Percentiles rank a stretch among this genome's conserved stretches.
phyloP scores from a whole-genome alignment of 495 filamentous ascomycete species.

The Xylaria longipes region DNA sequence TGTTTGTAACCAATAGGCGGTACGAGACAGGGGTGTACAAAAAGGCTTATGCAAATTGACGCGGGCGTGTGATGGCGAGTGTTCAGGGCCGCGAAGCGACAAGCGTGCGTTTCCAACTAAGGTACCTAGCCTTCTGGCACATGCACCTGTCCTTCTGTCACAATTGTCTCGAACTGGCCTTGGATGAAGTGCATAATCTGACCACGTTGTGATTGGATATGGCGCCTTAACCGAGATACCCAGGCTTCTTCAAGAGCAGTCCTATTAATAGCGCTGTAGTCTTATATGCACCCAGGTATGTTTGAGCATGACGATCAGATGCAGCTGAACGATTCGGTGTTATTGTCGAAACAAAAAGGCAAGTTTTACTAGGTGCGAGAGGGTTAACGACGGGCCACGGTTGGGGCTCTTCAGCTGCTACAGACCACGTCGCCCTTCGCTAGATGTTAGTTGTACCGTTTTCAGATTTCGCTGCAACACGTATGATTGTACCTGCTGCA shows the following conservation, averaged over 20 bases:
- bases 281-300: slow-evolving; percentile 6
- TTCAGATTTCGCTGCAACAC: slow-evolving; percentile 18
- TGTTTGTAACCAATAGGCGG: slow-evolving; percentile 43
- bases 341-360: background rate
- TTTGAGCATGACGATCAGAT: slow-evolving; percentile 14
- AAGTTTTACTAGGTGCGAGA: background rate
- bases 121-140: slow-evolving; percentile 31
- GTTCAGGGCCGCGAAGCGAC: slow-evolving; percentile 40
- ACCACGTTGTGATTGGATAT: slow-evolving; percentile 1
- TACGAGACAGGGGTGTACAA: slow-evolving; percentile 40
- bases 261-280: slow-evolving; percentile 17
- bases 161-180: slow-evolving; percentile 41
- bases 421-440: slow-evolving; percentile 3
- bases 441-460: slow-evolving; percentile 2
- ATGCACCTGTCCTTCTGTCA: slow-evolving; percentile 41
- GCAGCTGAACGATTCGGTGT: slow-evolving; percentile 3
- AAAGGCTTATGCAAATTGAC: slow-evolving; percentile 51
- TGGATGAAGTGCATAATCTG: slow-evolving; percentile 17
- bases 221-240: slow-evolving; percentile 15
- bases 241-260: slow-evolving; percentile 1
- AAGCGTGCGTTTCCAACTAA: slow-evolving; percentile 34
- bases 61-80: slow-evolving; percentile 47
- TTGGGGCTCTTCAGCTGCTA: background rate
- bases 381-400: background rate
- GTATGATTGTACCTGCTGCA: slow-evolving; percentile 12